Evolutionary conservation across 2,329 filamentous ascomycete species (phyloP).

Genomic region (Trichoderma sp.): DNA sequence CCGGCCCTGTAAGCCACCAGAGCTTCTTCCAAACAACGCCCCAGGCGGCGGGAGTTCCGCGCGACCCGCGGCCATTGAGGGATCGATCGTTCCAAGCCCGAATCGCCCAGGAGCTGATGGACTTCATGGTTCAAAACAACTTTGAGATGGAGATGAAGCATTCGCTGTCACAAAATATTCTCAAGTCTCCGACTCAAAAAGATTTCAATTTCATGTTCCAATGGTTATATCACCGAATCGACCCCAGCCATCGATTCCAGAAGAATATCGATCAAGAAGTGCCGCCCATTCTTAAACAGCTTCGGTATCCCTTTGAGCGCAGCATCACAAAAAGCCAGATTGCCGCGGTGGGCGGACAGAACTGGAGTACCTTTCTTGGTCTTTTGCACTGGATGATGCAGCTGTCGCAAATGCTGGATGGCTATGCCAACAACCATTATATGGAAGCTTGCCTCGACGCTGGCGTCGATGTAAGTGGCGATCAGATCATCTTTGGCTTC

Average conservation of each 20-base stretch:
- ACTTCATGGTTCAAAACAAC: conserved; percentile 90
- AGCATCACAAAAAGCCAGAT: conserved; percentile 97
- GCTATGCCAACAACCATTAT: conserved; percentile 76
- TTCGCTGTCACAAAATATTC: conserved; percentile 83
- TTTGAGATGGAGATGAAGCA: conserved; percentile 99
- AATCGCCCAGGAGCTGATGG: conserved; percentile 86
- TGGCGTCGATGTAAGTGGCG: conserved; percentile 83
- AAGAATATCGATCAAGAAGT: conserved; percentile 97
- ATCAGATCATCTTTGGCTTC: conserved; percentile 94
- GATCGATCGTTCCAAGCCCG: conserved; percentile 78
- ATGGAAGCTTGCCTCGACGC: conserved; percentile 88
- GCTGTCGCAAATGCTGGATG: conserved; percentile 88
- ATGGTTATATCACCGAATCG: conserved; percentile 95
- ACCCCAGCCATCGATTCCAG: conserved; percentile 89
- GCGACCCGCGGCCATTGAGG: conserved; percentile 83
- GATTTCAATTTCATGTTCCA: conserved; percentile 99
- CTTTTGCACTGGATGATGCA: conserved; percentile 99
- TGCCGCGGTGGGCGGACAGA: conserved; percentile 90
- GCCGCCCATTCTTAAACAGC: conserved; percentile 85
- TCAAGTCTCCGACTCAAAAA: conserved; percentile 95
- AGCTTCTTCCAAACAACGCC: conserved; percentile 94
- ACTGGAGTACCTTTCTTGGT: conserved; percentile 94
- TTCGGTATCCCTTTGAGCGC: conserved; percentile 93
- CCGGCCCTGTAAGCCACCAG: conserved; percentile 73
- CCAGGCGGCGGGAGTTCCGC: conserved; percentile 77